Percentiles rank a stretch among this genome's conserved stretches.
These are phyloP conservation scores for Boletus coffeatus DNA, from an alignment of 1,284 basidiomycete genomes.

Conservation along the genomic window DNA sequence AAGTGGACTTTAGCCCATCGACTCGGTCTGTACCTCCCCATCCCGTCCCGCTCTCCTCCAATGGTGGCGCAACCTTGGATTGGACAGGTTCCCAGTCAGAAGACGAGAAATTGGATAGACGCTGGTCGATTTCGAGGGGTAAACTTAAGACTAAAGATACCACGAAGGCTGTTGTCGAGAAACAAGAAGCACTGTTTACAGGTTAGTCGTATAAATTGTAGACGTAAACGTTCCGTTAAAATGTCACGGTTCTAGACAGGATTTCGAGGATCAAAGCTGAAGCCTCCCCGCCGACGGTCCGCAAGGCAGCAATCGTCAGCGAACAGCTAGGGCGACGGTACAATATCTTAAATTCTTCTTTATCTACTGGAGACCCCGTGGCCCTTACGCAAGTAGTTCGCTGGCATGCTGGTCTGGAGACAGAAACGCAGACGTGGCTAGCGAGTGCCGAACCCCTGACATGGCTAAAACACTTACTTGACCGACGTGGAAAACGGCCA, in stretches of 20 bases:
- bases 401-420: slow-evolving; percentile 52
- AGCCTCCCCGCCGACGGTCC: slow-evolving; percentile 46
- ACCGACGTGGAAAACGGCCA: slow-evolving; percentile 38
- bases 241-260: slow-evolving; percentile 41
- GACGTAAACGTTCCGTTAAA: background rate
- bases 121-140: slow-evolving; percentile 54
- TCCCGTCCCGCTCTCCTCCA: slow-evolving; percentile 57
- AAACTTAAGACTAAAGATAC: slow-evolving; percentile 61
- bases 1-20: slow-evolving; percentile 71
- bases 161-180: slow-evolving; percentile 40
- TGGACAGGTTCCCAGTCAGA: slow-evolving; percentile 51
- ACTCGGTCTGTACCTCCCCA: slow-evolving; percentile 40
- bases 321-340: slow-evolving; percentile 65
- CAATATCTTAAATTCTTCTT: slow-evolving; percentile 40
- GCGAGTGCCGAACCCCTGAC: slow-evolving; percentile 61
- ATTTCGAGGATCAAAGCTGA: slow-evolving; percentile 46
- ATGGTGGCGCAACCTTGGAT: slow-evolving; percentile 64
- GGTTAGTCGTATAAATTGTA: slow-evolving; percentile 32
- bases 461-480: slow-evolving; percentile 62
- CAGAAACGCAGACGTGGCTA: slow-evolving; percentile 41
- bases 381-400: slow-evolving; percentile 46
- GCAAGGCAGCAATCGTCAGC: slow-evolving; percentile 61
- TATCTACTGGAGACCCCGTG: slow-evolving; percentile 33
- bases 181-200: slow-evolving; percentile 44
- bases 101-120: slow-evolving; percentile 52